Evolutionary conservation across 2,329 filamentous ascomycete genomes (phyloP).

Genomic region (Fusarium chuoi): DNA sequence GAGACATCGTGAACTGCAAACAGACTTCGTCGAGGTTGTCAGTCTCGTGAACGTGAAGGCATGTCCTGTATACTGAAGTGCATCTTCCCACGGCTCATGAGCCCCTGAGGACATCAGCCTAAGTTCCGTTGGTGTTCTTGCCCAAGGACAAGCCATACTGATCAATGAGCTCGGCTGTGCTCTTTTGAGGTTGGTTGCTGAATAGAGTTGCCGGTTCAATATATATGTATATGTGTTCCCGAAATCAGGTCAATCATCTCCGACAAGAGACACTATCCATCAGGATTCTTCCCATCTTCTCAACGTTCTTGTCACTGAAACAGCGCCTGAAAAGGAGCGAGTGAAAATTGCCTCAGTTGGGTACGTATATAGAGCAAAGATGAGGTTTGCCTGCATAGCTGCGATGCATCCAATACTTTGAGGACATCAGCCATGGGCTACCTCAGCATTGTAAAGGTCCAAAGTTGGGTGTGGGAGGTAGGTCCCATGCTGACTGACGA

Average conservation of each 20-base stretch:
- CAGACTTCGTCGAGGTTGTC: neutral
- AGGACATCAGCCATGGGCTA: neutral
- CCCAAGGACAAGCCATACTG: neutral
- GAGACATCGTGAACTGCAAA: neutral
- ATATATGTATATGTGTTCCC: no score
- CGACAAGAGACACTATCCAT: neutral
- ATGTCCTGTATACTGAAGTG: neutral
- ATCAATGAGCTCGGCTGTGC: neutral
- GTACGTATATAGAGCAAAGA: neutral
- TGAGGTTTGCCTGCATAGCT: neutral
- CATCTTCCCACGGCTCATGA: neutral
- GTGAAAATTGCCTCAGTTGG: neutral
- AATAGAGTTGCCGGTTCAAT: neutral
- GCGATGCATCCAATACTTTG: neutral
- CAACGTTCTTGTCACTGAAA: neutral
- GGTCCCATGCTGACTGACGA: neutral
- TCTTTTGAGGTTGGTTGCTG: neutral
- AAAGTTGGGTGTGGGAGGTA: neutral
- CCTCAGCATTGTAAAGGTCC: neutral
- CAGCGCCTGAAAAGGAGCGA: neutral
- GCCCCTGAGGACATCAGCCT: no score
- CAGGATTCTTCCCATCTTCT: neutral
- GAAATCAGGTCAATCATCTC: neutral
- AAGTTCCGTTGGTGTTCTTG: neutral
- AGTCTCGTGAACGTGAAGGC: neutral